phyloP scores from a whole-genome alignment of 129 eudicot species.

The Smallanthus sonchifolius region DNA sequence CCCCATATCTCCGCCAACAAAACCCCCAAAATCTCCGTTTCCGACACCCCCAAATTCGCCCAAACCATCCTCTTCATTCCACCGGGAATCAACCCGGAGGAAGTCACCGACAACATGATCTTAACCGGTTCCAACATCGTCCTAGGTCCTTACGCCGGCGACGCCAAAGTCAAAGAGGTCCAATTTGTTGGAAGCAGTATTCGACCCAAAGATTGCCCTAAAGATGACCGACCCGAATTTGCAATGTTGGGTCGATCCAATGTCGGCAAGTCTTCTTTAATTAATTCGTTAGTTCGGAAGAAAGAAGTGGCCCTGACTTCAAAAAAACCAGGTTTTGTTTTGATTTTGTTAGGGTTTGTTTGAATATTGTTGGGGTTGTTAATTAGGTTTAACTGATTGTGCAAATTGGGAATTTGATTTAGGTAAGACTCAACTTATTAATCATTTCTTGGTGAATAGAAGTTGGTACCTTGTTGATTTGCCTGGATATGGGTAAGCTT shows the following conservation, averaged over 20 bases:
- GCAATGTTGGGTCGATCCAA: conserved; percentile 92
- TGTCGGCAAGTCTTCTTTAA: conserved; percentile 89
- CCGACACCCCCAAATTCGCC: conserved; percentile 35
- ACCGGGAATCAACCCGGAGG: conserved; percentile 69
- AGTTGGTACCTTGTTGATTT: conserved; percentile 93
- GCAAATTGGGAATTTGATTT: neutral
- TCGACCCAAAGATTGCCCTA: conserved; percentile 80
- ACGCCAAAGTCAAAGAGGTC: conserved; percentile 80
- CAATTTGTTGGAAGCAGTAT: conserved; percentile 69
- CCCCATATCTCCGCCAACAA: conserved; percentile 40
- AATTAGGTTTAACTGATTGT: neutral
- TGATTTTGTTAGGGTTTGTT: neutral
- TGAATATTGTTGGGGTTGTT: neutral
- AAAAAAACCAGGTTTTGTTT: conserved; percentile 72
- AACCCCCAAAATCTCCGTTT: conserved; percentile 33
- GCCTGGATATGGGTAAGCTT: conserved; percentile 91
- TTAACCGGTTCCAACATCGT: conserved; percentile 90
- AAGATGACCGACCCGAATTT: conserved; percentile 81
- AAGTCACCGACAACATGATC: conserved; percentile 63
- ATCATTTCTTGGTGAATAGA: conserved; percentile 88
- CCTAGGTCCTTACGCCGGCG: conserved; percentile 80
- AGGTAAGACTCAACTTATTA: conserved; percentile 93
- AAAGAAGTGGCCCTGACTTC: conserved; percentile 95
- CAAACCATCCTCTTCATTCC: conserved; percentile 54
- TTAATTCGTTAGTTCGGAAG: conserved; percentile 66